Conservation (phyloP, 192 early-diverging fungal species). For the Coemansia sp. region DNA sequence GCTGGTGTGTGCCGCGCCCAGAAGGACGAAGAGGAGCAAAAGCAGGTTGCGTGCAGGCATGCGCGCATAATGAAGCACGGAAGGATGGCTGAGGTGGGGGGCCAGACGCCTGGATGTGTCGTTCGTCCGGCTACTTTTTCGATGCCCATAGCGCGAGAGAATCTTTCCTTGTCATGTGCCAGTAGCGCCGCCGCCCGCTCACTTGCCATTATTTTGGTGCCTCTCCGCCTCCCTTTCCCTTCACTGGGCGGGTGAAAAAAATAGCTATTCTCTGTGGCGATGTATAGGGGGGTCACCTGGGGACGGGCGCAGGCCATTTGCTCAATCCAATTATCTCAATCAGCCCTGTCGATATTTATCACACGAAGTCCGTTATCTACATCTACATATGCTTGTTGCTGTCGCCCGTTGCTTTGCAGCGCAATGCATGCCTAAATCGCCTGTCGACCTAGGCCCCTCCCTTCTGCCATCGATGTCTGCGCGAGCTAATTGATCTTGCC, state of each 20-base stretch:
- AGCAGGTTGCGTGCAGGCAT: neutral
- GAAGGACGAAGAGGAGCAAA: neutral
- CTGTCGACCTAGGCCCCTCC: neutral
- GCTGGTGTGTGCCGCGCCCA: neutral
- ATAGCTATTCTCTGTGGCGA: neutral
- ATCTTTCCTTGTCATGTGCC: neutral
- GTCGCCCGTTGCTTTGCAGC: neutral
- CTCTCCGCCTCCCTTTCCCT: neutral
- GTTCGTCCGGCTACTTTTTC: neutral
- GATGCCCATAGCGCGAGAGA: neutral
- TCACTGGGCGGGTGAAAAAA: neutral
- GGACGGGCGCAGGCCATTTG: neutral
- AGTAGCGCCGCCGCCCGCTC: neutral
- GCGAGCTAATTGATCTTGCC: neutral
- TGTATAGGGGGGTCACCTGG: neutral
- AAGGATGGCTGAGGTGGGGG: neutral
- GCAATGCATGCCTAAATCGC: neutral
- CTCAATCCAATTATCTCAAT: neutral
- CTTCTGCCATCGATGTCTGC: neutral
- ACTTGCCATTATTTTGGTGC: conserved; percentile 1
- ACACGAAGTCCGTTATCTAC: neutral
- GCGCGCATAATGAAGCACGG: conserved; percentile 5
- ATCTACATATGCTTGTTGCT: neutral
- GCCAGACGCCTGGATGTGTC: neutral
- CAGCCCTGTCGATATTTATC: conserved; percentile 3